Percentiles rank a stretch among this genome's conserved stretches.
phyloP scores from a whole-genome alignment of 2,329 filamentous ascomycete species.

The Plenodomus biglobosus region DNA sequence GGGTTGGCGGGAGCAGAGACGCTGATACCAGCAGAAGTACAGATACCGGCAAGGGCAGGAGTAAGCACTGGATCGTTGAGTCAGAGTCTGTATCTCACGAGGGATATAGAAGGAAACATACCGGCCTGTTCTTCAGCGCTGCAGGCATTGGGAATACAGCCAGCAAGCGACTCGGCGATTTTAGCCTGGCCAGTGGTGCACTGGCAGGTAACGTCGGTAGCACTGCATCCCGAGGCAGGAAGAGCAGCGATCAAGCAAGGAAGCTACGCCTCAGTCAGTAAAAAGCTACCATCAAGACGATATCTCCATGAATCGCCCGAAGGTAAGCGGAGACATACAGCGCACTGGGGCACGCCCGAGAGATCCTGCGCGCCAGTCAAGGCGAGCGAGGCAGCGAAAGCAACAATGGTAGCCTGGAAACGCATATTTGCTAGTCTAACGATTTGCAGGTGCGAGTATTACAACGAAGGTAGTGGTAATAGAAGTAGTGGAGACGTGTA shows the following conservation, averaged over 20 bases:
- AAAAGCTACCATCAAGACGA: too few species aligned
- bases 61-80: slow-evolving; percentile 18
- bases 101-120: slow-evolving; percentile 28
- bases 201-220: slow-evolving; percentile 55
- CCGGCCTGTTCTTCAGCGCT: slow-evolving; percentile 41
- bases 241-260: slow-evolving; percentile 54
- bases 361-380: slow-evolving; percentile 34
- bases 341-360: slow-evolving; percentile 34
- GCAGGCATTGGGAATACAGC: slow-evolving; percentile 46
- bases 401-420: slow-evolving; percentile 29
- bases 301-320: not conserved
- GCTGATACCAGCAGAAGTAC: slow-evolving; percentile 30
- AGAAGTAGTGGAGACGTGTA: too few species aligned
- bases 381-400: slow-evolving; percentile 30
- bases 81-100: not conserved
- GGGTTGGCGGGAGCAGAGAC: slow-evolving; percentile 25
- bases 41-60: slow-evolving; percentile 31
- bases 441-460: too few species aligned
- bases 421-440: slow-evolving; percentile 30
- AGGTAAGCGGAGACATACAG: slow-evolving; percentile 28
- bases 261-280: slow-evolving; percentile 33
- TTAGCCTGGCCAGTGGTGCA: slow-evolving; percentile 49
- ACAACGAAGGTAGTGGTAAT: not conserved
- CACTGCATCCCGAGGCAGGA: slow-evolving; percentile 50
- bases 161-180: slow-evolving; percentile 45